These are phyloP conservation scores for Garcia nutans DNA, from an alignment of 345 rosid species.

Conservation along the genomic window DNA sequence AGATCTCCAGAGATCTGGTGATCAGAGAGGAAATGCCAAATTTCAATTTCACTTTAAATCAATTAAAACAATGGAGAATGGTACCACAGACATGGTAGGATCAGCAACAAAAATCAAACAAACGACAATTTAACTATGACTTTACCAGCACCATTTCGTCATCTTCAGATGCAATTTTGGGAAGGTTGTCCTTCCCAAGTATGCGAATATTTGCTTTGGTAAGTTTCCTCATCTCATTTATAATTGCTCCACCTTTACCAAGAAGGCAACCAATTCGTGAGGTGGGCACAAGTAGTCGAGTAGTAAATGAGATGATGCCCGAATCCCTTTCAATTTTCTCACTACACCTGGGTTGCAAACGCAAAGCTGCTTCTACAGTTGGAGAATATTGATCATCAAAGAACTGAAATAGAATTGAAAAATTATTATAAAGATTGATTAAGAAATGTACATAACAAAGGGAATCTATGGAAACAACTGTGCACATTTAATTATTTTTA, in stretches of 20 bases:
- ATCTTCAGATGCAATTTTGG: slow-evolving; percentile 80
- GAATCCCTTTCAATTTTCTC: slow-evolving; percentile 95
- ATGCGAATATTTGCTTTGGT: slow-evolving; percentile 93
- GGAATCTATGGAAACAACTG: neutral
- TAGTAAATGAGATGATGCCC: slow-evolving; percentile 79
- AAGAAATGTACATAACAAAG: neutral
- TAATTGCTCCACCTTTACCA: slow-evolving; percentile 90
- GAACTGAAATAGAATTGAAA: slow-evolving; percentile 39
- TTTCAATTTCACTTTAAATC: slow-evolving; percentile 1
- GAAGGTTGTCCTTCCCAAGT: slow-evolving; percentile 81
- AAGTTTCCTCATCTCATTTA: slow-evolving; percentile 83
- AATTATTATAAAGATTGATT: slow-evolving; percentile 5
- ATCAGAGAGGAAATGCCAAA: slow-evolving; percentile 14
- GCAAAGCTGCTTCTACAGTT: slow-evolving; percentile 80
- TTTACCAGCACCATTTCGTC: slow-evolving; percentile 99
- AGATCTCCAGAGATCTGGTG: slow-evolving; percentile 88
- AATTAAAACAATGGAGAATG: neutral
- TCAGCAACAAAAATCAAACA: slow-evolving; percentile 7
- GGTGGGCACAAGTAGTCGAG: slow-evolving; percentile 89
- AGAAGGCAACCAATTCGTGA: slow-evolving; percentile 93
- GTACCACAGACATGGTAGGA: neutral
- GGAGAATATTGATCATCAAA: slow-evolving; percentile 87
- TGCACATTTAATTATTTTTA: slow-evolving; percentile 19
- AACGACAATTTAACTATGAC: neutral
- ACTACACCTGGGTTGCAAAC: slow-evolving; percentile 90